Evolutionary conservation across 2,329 filamentous ascomycete species (phyloP).

Genomic region (Microdochium paspali): DNA sequence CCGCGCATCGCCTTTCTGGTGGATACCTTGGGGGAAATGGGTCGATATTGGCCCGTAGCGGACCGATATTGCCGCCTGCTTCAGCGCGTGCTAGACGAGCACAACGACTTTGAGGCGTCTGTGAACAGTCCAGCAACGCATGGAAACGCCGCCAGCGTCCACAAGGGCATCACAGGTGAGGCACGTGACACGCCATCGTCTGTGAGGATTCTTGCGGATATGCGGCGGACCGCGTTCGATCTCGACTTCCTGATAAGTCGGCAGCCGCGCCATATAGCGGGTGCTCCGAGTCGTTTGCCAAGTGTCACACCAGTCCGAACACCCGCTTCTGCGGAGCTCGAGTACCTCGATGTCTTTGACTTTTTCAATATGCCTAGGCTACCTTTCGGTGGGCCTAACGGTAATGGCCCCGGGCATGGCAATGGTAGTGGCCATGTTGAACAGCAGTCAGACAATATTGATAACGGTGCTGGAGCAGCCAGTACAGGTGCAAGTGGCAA

Average conservation of each 20-base stretch:
- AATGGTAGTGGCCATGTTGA: conserved; percentile 6
- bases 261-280: conserved; percentile 50
- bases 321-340: conserved; percentile 72
- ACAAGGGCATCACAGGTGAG: conserved; percentile 34
- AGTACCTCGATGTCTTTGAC: conserved; percentile 87
- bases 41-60: conserved; percentile 77
- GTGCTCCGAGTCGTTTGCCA: conserved; percentile 32
- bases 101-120: conserved; percentile 61
- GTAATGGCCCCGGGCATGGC: conserved; percentile 22
- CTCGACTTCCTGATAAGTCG: conserved; percentile 82
- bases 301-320: conserved; percentile 54
- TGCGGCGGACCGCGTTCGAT: conserved; percentile 85
- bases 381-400: conserved; percentile 37
- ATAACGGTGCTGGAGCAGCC: neutral
- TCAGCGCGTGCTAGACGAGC: conserved; percentile 77
- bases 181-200: conserved; percentile 71
- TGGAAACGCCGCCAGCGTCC: neutral
- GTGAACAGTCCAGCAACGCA: conserved; percentile 27
- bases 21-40: conserved; percentile 71
- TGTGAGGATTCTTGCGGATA: conserved; percentile 81
- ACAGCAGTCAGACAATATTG: no score
- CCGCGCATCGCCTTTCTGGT: conserved; percentile 76
- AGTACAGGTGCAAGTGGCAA: neutral
- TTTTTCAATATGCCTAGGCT: conserved; percentile 88
- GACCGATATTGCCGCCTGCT: conserved; percentile 73